Base-by-base conservation (phyloP, 768 basidiomycete genomes). In the Astraeus odoratus region DNA sequence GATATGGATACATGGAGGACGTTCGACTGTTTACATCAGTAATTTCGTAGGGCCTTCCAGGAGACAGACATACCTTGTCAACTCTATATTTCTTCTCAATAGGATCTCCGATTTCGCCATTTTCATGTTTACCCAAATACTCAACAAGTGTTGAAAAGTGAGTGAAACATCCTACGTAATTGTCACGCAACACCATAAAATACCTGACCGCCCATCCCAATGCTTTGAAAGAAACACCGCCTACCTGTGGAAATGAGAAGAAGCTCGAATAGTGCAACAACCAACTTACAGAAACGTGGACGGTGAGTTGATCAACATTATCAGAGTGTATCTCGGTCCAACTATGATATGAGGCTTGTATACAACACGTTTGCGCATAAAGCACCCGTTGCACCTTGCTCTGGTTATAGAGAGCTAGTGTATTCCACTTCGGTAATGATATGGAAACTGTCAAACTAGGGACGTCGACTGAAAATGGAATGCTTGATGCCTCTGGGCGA, bases 111-210 rank as follows among this genome's bases (percentile, higher is more conserved):
- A 82, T 69, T 9, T 78, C 76, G 1, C 75, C 52, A 41, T 68
- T 70, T 35, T 67, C 72, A 33, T 80, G 74, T 56, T 81, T 85
- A 43, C 83, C 77, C 37, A 91, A 68, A 59, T 91, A 95, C 67
- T 98, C 95, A 18, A 75, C 76, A 33, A 91, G 71, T 1, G 90
- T 96, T 3, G 83, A 82, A 55, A 94, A 97, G 53, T 95, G 87
- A 2, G 92, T 96, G 64, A 96, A 98, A 4, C 79, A 75, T 9
- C 95, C 95, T 40, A 97, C 80, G 64, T 98, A 98, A 64, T 97
- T 97, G 57, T 95, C 91, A 37, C 86, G 81, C 47, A 96, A 57
- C 31, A 84, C 79, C 80, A 98, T 86, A 52, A 95, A 74, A 57
- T 91, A 83, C 29, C 93, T 80, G 48, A 94, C 76, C 2, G 81